Evolutionary conservation across 164 flowering plant genomes (phyloP), one percentile per base, ranked within the genome.

Genomic region (Amborella trichopoda): DNA sequence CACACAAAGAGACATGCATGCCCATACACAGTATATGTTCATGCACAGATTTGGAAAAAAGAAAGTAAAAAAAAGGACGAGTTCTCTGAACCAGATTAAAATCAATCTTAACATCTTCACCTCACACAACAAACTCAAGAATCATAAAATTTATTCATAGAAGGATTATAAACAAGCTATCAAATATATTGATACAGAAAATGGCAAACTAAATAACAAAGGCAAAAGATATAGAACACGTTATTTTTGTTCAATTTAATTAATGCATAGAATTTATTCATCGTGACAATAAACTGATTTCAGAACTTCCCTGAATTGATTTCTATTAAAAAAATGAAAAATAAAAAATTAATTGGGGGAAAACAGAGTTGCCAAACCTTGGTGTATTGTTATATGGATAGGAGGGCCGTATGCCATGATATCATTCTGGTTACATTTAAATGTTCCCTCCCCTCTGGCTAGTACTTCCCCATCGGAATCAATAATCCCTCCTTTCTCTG

Each of bases 381-480:
- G 78, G 59, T 91, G 85, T 17, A 91, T 74, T 17, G 71, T 68
- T 36, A 91, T 64, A 51, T 62, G 74, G 40, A 87, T 66, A 51
- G 69, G 76, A 27, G 53, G 58, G 42, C 71, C 81, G 49, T 88
- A 93, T 6, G 71, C 38, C 96, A 93, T 80, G 33, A 75, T 55
- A 11, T 72, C 46, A 50, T 58, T 68, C 41, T 73, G 65, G 14
- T 64, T 81, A 42, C 55, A 68, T 50, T 66, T 78, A 64, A 77
- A 77, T 24, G 89, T 71, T 42, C 85, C 83, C 26, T 58, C 64
- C 38, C 96, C 99, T 68, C 86, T 72, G n/a, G 96, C 96, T 30
- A 93, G 53, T 50, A 88, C 95, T 69, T 93, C 99, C 16, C 99
- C 99, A 60, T 93, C 99, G 2, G 68, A 66, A 53, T 88, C 96